These are phyloP conservation scores for Ganoderma resinaceum DNA, from an alignment of 1,284 basidiomycete genomes.

Conservation along the genomic window DNA sequence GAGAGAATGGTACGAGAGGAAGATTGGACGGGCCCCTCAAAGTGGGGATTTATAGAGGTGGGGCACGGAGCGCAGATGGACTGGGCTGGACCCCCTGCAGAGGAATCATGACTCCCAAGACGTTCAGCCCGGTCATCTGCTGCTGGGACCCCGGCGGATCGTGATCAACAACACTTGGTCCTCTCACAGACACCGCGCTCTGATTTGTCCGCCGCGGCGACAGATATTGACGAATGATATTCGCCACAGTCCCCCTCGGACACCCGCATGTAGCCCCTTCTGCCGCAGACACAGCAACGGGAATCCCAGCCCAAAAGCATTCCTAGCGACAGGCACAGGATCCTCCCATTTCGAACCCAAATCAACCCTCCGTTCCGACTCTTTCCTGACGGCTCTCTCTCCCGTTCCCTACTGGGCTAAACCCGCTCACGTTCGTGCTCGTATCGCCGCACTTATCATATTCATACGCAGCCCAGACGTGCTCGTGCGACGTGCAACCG, in stretches of 20 bases:
- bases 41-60: conserved; percentile 18
- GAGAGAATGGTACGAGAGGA: conserved; percentile 22
- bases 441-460: conserved; percentile 13
- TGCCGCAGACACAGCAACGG: conserved; percentile 13
- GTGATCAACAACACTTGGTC: background rate
- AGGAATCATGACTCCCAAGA: background rate
- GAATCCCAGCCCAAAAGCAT: conserved; percentile 16
- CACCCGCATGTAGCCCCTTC: background rate
- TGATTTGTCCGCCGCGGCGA: background rate
- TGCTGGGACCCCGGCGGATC: background rate
- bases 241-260: conserved; percentile 1
- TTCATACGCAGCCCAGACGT: background rate
- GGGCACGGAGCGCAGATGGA: conserved; percentile 1
- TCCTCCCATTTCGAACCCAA: conserved; percentile 9
- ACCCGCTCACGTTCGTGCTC: conserved; percentile 11
- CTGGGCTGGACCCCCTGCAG: background rate
- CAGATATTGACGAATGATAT: conserved; percentile 13
- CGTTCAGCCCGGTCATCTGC: background rate
- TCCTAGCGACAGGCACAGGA: conserved; percentile 28
- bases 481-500: conserved; percentile 19
- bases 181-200: conserved; percentile 5
- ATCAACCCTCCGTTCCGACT: conserved; percentile 8
- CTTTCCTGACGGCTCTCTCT: background rate
- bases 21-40: conserved; percentile 1
- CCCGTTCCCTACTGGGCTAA: background rate